Evolutionary conservation across 2,329 filamentous ascomycete species (phyloP).

Genomic region (Lecanosticta acicola): DNA sequence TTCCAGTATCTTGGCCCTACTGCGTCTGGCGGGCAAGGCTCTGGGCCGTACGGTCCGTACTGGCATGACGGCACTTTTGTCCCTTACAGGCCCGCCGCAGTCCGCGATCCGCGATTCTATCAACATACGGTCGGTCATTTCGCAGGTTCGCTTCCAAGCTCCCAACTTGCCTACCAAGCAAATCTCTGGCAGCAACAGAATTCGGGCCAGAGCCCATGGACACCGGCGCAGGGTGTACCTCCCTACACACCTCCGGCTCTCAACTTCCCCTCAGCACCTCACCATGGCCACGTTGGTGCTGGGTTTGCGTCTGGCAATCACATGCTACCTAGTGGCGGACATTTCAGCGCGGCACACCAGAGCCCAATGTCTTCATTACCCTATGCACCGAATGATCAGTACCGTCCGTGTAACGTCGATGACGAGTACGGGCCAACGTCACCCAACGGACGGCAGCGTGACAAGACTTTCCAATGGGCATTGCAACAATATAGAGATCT

Average conservation of each 20-base stretch:
- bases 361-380: background rate
- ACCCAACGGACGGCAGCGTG: constrained; percentile 39
- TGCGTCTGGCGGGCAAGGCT: constrained; percentile 51
- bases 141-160: constrained; percentile 15
- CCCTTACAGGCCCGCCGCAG: constrained; percentile 54
- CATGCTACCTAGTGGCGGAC: background rate
- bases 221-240: constrained; percentile 4
- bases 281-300: constrained; percentile 1
- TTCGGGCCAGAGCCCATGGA: constrained; percentile 11
- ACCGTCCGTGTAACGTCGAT: constrained; percentile 7
- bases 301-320: background rate
- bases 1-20: constrained; percentile 56
- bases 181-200: constrained; percentile 21
- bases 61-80: constrained; percentile 60
- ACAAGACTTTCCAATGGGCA: constrained; percentile 43
- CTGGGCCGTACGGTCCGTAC: constrained; percentile 55
- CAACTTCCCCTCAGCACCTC: constrained; percentile 1
- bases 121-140: constrained; percentile 19
- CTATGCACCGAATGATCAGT: background rate
- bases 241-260: constrained; percentile 11
- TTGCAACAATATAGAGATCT: constrained; percentile 46
- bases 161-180: constrained; percentile 17
- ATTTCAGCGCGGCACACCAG: background rate
- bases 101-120: constrained; percentile 48
- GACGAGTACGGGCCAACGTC: constrained; percentile 39